Percentiles rank a stretch among this genome's conserved stretches.
These are phyloP conservation scores for Coemansia umbellata DNA, from an alignment of 192 early-diverging fungal species.

Conservation along the genomic window DNA sequence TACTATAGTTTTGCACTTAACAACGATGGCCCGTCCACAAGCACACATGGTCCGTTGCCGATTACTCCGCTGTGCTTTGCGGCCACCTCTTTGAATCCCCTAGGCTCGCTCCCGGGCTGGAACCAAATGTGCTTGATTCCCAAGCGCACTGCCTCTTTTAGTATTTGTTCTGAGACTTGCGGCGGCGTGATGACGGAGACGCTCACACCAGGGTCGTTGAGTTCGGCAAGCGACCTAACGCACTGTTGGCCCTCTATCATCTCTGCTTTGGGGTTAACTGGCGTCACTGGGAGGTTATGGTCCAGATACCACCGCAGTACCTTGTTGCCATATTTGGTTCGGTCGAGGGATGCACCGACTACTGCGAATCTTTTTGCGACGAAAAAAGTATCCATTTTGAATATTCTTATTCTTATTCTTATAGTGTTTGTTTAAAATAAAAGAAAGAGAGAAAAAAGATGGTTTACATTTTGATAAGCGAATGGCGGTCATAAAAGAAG, in stretches of 20 bases:
- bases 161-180: constrained; percentile 4
- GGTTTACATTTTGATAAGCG: too few species aligned
- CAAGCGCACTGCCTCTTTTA: constrained; percentile 7
- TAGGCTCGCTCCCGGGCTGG: constrained; percentile 42
- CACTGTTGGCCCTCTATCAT: constrained; percentile 18
- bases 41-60: constrained; percentile 26
- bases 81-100: constrained; percentile 2
- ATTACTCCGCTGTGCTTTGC: constrained; percentile 13
- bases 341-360: constrained; percentile 72
- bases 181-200: constrained; percentile 36
- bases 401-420: too few species aligned
- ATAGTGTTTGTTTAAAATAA: too few species aligned
- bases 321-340: constrained; percentile 79
- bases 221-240: constrained; percentile 10
- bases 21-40: constrained; percentile 8
- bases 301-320: constrained; percentile 70
- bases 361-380: constrained; percentile 60
- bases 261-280: constrained; percentile 15
- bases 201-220: not conserved
- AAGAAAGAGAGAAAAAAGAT: too few species aligned
- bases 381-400: too few species aligned
- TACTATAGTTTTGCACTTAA: constrained; percentile 9
- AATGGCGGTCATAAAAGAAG: too few species aligned
- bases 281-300: constrained; percentile 10
- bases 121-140: constrained; percentile 29